phyloP scores from a whole-genome alignment of 495 filamentous ascomycete genomes.

The Talaromyces proteolyticus region DNA sequence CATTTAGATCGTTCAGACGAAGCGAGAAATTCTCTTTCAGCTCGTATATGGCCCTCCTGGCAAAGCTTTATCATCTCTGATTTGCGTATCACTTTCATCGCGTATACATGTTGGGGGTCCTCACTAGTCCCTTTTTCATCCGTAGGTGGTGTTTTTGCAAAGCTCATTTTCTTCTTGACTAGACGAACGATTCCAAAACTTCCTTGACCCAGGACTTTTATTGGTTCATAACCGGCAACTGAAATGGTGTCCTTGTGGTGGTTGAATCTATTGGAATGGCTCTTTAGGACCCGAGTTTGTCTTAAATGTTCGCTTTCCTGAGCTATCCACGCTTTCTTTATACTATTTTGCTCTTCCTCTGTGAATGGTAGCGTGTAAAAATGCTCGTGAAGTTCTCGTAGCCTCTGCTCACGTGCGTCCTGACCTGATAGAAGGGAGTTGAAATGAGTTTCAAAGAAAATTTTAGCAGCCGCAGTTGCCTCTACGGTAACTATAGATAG shows the following conservation, averaged over 20 bases:
- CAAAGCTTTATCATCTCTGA: slow-evolving; percentile 81
- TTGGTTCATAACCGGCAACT: slow-evolving; percentile 64
- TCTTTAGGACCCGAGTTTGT: slow-evolving; percentile 63
- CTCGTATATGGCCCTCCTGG: slow-evolving; percentile 88
- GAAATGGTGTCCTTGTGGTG: slow-evolving; percentile 34
- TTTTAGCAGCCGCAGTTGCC: slow-evolving; percentile 69
- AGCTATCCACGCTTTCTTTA: slow-evolving; percentile 51
- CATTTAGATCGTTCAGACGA: slow-evolving; percentile 75
- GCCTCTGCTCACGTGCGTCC: slow-evolving; percentile 60
- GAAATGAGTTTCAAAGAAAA: slow-evolving; percentile 82
- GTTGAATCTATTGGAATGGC: slow-evolving; percentile 39
- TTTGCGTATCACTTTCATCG: slow-evolving; percentile 96
- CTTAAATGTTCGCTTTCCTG: slow-evolving; percentile 75
- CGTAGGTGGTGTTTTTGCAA: not conserved
- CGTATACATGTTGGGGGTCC: slow-evolving; percentile 50
- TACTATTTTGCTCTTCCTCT: slow-evolving; percentile 47
- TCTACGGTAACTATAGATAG: slow-evolving; percentile 76
- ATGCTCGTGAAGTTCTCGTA: slow-evolving; percentile 58
- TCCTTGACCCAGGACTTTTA: slow-evolving; percentile 88
- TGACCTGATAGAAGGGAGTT: slow-evolving; percentile 50
- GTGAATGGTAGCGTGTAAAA: slow-evolving; percentile 47
- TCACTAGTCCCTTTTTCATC: not conserved
- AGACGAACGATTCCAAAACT: slow-evolving; percentile 90
- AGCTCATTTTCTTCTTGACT: slow-evolving; percentile 57
- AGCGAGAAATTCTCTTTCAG: slow-evolving; percentile 87